phyloP scores from a whole-genome alignment of 257 asterid genomes.

The Avicennia marina region DNA sequence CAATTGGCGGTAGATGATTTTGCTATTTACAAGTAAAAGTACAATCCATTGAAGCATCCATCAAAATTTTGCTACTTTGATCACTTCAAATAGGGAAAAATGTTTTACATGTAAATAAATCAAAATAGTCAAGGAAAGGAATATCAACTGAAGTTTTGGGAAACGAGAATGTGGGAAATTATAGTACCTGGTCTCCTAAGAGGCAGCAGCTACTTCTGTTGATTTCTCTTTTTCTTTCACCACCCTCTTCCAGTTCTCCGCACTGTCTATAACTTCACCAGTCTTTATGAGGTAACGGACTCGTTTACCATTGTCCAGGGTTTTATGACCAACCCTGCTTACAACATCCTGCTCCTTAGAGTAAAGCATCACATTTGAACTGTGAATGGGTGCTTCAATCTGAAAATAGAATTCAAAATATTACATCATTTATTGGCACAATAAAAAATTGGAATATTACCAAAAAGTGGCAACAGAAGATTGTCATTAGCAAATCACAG shows the following conservation, averaged over 20 bases:
- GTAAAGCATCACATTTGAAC: constrained; percentile 98
- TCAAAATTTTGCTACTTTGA: too few relatives aligned
- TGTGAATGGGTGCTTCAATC: constrained; percentile 94
- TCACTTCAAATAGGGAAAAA: too few relatives aligned
- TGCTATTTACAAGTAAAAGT: too few relatives aligned
- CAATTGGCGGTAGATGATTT: too few relatives aligned
- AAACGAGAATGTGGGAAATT: constrained; percentile 6
- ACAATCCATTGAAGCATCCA: too few relatives aligned
- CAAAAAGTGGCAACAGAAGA: neutral
- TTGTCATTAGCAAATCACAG: neutral
- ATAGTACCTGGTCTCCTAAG: constrained; percentile 32
- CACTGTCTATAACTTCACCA: constrained; percentile 83
- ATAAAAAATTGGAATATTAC: too few relatives aligned
- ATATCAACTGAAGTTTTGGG: too few relatives aligned
- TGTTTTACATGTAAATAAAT: too few relatives aligned
- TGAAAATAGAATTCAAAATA: constrained; percentile 27
- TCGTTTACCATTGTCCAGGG: constrained; percentile 72
- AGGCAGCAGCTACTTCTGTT: constrained; percentile 51
- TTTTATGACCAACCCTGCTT: constrained; percentile 90
- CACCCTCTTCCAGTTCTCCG: constrained; percentile 78
- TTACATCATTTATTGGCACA: neutral
- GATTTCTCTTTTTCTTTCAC: constrained; percentile 51
- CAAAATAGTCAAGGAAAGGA: too few relatives aligned
- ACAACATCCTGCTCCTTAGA: constrained; percentile 71
- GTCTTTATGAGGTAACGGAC: constrained; percentile 91